These are phyloP conservation scores for Dryas octopetala DNA, from an alignment of 306 rosid species.

Conservation along the genomic window DNA sequence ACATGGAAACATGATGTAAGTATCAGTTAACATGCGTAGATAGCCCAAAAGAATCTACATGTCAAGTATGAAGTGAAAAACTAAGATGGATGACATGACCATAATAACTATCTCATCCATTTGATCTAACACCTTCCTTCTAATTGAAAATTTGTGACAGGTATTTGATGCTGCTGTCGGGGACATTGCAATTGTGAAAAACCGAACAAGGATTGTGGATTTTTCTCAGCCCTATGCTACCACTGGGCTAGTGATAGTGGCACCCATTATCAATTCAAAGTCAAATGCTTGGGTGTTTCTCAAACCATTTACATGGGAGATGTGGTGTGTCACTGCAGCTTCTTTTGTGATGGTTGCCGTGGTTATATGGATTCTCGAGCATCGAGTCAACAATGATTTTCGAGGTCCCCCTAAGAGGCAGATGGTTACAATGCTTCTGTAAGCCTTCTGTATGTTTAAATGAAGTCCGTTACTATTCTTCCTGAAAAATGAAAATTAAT, in stretches of 20 bases:
- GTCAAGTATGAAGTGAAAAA: constrained; percentile 1
- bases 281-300: constrained; percentile 91
- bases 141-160: constrained; percentile 43
- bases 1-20: constrained; percentile 16
- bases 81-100: neutral
- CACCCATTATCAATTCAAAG: constrained; percentile 52
- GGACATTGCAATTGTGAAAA: constrained; percentile 87
- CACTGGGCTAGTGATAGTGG: constrained; percentile 89
- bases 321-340: constrained; percentile 79
- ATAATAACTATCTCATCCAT: neutral
- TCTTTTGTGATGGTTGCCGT: constrained; percentile 69
- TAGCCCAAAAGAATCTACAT: neutral
- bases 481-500: neutral
- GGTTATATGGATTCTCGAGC: constrained; percentile 97
- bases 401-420: constrained; percentile 95
- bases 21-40: constrained; percentile 4
- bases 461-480: constrained; percentile 14
- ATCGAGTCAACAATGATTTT: constrained; percentile 79
- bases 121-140: neutral
- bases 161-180: constrained; percentile 89
- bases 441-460: constrained; percentile 31
- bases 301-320: constrained; percentile 76
- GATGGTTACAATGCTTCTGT: constrained; percentile 70
- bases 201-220: constrained; percentile 75
- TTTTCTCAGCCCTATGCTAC: constrained; percentile 93